Evolutionary conservation across 495 filamentous ascomycete species (phyloP).

Genomic region (Hypoxylon fuscum): DNA sequence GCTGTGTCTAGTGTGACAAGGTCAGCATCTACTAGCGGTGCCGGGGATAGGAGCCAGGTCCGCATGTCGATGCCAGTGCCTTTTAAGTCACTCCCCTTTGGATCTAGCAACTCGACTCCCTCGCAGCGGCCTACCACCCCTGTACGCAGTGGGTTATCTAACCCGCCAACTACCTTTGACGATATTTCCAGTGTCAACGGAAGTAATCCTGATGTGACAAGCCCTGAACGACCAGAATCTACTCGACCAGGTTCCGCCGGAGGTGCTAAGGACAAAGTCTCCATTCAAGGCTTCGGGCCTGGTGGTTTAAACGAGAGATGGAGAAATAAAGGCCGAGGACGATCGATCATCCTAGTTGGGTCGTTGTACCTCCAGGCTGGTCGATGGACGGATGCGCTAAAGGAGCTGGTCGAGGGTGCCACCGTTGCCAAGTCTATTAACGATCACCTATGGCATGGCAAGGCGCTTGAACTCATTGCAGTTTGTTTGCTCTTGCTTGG

Average conservation of each 20-base stretch:
- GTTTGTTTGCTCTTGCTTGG: conserved; percentile 84
- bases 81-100: conserved; percentile 46
- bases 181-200: conserved; percentile 65
- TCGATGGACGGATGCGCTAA: conserved; percentile 87
- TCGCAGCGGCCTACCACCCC: conserved; percentile 63
- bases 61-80: conserved; percentile 79
- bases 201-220: conserved; percentile 39
- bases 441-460: conserved; percentile 96
- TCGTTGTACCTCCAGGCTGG: conserved; percentile 88
- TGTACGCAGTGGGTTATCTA: conserved; percentile 56
- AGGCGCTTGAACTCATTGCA: conserved; percentile 86
- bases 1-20: conserved; percentile 51
- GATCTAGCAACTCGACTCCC: conserved; percentile 58
- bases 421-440: conserved; percentile 79
- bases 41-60: conserved; percentile 56
- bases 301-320: conserved; percentile 76
- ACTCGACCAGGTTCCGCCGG: conserved; percentile 48
- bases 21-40: conserved; percentile 58
- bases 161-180: conserved; percentile 77
- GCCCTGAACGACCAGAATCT: conserved; percentile 44
- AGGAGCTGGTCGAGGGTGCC: conserved; percentile 83
- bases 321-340: conserved; percentile 82
- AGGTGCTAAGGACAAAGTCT: conserved; percentile 69
- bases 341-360: conserved; percentile 82
- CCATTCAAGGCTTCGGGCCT: conserved; percentile 85